Percentiles rank a stretch among this genome's conserved stretches.
These are phyloP conservation scores for Ustanciosporium gigantosporum DNA, from an alignment of 1,284 basidiomycete genomes.

Conservation along the genomic window DNA sequence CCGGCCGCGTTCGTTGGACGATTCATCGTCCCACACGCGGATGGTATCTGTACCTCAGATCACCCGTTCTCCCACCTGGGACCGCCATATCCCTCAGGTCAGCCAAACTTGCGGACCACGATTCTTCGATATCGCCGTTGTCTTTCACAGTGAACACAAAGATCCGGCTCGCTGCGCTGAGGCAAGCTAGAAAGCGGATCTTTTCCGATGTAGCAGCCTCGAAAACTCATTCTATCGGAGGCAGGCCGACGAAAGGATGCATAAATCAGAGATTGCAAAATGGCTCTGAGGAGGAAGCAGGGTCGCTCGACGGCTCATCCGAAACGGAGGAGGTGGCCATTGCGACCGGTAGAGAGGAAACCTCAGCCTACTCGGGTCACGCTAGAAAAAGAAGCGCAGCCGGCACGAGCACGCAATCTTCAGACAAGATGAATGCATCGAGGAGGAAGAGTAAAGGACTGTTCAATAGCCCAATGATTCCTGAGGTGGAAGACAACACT, in stretches of 20 bases:
- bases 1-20: conserved; percentile 38
- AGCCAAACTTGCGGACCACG: conserved; percentile 4
- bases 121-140: conserved; percentile 31
- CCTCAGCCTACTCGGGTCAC: neutral
- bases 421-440: conserved; percentile 1
- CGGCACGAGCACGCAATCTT: conserved; percentile 17
- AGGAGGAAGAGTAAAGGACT: neutral
- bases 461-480: conserved; percentile 15
- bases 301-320: too few species aligned
- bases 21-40: conserved; percentile 47
- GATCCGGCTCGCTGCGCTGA: conserved; percentile 3
- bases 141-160: conserved; percentile 31
- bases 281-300: too few species aligned
- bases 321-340: too few species aligned
- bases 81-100: conserved; percentile 40
- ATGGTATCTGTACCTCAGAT: conserved; percentile 49
- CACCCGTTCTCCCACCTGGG: conserved; percentile 35
- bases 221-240: neutral
- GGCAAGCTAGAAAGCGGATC: conserved; percentile 2
- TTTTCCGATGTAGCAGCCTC: neutral
- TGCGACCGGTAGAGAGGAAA: conserved; percentile 19
- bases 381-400: conserved; percentile 18
- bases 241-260: conserved; percentile 2
- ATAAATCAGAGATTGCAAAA: too few species aligned
- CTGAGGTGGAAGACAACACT: conserved; percentile 9